A percentile compares a stretch with the other conserved stretches of the same genome.
Evolutionary conservation across 441 rosid species (phyloP).

Genomic region (Erysimum pusillum): DNA sequence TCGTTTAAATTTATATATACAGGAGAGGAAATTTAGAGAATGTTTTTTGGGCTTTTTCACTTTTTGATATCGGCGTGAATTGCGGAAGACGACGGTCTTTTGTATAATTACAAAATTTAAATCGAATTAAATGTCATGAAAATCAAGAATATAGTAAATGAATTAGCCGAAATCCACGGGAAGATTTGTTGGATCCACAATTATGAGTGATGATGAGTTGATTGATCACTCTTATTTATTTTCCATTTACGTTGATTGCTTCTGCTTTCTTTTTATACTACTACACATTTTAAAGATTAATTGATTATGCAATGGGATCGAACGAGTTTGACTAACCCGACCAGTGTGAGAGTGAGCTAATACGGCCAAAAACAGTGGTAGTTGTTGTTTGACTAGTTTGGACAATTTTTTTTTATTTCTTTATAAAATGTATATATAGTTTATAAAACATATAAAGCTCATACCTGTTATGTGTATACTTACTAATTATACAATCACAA

Average conservation of each 20-base stretch:
- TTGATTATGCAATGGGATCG: neutral
- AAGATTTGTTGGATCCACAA: slow-evolving; percentile 26
- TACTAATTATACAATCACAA: neutral
- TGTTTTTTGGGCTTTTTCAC: slow-evolving; percentile 19
- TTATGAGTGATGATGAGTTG: slow-evolving; percentile 21
- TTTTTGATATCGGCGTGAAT: slow-evolving; percentile 37
- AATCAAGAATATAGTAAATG: neutral
- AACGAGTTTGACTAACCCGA: slow-evolving; percentile 31
- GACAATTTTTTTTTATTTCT: neutral
- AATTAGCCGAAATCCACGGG: slow-evolving; percentile 44
- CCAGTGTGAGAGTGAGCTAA: slow-evolving; percentile 41
- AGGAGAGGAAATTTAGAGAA: slow-evolving; percentile 1
- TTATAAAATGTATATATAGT: neutral
- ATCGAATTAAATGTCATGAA: neutral
- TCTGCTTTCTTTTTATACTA: neutral
- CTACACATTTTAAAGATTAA: too few relatives aligned
- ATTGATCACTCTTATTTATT: neutral
- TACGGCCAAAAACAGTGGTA: slow-evolving; percentile 40
- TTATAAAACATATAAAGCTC: neutral
- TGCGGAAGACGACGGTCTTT: slow-evolving; percentile 48
- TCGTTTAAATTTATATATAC: neutral
- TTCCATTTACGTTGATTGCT: neutral
- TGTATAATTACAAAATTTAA: neutral
- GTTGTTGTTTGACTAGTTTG: slow-evolving; percentile 45
- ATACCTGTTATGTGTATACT: slow-evolving; percentile 25